A percentile compares a stretch with the other conserved stretches of the same genome.
Evolutionary conservation across 306 rosid genomes (phyloP).

Genomic region (Rosa persica): DNA sequence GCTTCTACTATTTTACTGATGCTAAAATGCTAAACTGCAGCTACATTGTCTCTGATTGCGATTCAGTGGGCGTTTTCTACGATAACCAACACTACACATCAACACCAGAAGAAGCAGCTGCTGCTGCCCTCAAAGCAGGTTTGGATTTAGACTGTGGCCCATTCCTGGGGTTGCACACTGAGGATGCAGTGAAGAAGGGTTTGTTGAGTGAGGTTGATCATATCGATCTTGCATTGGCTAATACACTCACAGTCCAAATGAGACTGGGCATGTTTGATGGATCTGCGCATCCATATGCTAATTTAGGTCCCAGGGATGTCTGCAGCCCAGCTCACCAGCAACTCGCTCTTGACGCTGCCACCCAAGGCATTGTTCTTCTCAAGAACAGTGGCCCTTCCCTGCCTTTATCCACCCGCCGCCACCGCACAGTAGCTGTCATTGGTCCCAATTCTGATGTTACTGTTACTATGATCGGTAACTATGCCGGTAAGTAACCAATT

Average conservation of each 20-base stretch:
- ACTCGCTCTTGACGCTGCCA: constrained; percentile 77
- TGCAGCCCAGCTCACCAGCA: constrained; percentile 67
- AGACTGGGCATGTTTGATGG: constrained; percentile 94
- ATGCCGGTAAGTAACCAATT: constrained; percentile 55
- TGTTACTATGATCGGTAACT: constrained; percentile 77
- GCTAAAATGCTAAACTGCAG: constrained; percentile 24
- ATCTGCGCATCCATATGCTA: constrained; percentile 52
- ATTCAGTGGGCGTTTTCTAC: constrained; percentile 77
- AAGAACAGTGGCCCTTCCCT: constrained; percentile 57
- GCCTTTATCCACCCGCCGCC: constrained; percentile 55
- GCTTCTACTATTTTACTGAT: neutral
- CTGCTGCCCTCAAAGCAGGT: constrained; percentile 95
- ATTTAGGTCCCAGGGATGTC: constrained; percentile 72
- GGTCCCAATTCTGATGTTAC: constrained; percentile 84
- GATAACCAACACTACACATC: constrained; percentile 69
- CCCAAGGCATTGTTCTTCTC: constrained; percentile 83
- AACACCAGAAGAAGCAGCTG: constrained; percentile 90
- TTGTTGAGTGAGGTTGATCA: constrained; percentile 52
- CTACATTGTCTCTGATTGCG: constrained; percentile 94
- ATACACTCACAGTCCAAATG: constrained; percentile 77
- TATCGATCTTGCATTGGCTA: constrained; percentile 55
- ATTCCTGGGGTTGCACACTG: constrained; percentile 66
- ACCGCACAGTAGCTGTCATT: constrained; percentile 68
- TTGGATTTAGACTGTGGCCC: constrained; percentile 93
- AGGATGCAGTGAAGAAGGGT: constrained; percentile 67